phyloP scores from a whole-genome alignment of 2,329 filamentous ascomycete species.

The Cladosporium sp. region DNA sequence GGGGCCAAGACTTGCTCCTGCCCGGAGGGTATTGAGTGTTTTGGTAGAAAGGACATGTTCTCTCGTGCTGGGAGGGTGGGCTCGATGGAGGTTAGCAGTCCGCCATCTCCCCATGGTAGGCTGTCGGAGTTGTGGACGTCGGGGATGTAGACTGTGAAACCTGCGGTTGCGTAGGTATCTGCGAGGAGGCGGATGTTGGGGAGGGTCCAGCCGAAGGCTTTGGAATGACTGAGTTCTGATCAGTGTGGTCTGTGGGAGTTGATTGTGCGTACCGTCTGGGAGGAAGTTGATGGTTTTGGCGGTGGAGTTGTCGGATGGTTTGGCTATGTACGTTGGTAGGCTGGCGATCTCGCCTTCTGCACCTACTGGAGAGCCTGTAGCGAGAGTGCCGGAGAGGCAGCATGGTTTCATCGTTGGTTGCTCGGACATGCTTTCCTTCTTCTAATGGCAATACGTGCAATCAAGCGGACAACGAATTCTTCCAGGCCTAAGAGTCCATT shows the following conservation, averaged over 20 bases:
- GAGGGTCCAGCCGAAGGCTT: constrained; percentile 52
- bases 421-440: neutral
- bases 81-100: constrained; percentile 45
- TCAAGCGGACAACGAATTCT: neutral
- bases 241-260: neutral
- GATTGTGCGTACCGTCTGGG: constrained; percentile 38
- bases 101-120: constrained; percentile 34
- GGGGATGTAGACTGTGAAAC: constrained; percentile 49
- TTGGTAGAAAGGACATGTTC: constrained; percentile 41
- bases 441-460: neutral
- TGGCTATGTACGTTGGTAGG: constrained; percentile 46
- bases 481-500: neutral
- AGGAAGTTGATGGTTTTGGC: constrained; percentile 50
- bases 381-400: constrained; percentile 45
- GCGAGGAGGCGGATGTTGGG: constrained; percentile 49
- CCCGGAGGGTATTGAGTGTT: constrained; percentile 42
- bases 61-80: constrained; percentile 44
- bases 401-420: constrained; percentile 38
- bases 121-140: constrained; percentile 47
- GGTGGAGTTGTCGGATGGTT: constrained; percentile 43
- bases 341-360: constrained; percentile 40
- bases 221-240: constrained; percentile 17
- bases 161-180: constrained; percentile 49
- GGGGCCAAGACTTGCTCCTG: constrained; percentile 44
- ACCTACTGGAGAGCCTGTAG: constrained; percentile 40